These are phyloP conservation scores for Crithidia expoeki DNA, from an alignment of 208 protist genomes.

Conservation along the genomic window DNA sequence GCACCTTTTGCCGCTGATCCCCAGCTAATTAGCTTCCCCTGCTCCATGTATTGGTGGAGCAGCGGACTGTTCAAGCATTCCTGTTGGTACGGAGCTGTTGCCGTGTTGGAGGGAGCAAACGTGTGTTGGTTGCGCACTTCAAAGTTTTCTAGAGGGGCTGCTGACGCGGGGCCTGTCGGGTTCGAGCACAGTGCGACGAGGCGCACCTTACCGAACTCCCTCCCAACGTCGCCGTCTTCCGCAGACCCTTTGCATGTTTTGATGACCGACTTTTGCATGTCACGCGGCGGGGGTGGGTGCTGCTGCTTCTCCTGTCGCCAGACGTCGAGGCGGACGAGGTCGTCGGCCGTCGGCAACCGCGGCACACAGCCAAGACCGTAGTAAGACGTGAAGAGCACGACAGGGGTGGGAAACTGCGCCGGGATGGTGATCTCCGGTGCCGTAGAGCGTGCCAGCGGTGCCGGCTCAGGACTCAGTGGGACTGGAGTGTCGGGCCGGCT, in stretches of 20 bases:
- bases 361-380: conserved; percentile 68
- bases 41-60: conserved; percentile 35
- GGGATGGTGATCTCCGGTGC: conserved; percentile 18
- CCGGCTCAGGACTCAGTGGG: background rate
- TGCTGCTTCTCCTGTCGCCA: conserved; percentile 16
- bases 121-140: conserved; percentile 19
- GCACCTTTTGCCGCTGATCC: conserved; percentile 38
- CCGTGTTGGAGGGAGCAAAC: conserved; percentile 13
- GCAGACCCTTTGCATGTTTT: conserved; percentile 7
- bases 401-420: conserved; percentile 64
- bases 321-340: conserved; percentile 17
- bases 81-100: conserved; percentile 5
- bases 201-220: conserved; percentile 7
- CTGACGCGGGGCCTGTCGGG: conserved; percentile 2
- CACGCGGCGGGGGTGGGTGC: background rate
- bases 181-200: conserved; percentile 12
- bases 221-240: background rate
- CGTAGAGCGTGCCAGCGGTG: conserved; percentile 2
- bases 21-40: conserved; percentile 45
- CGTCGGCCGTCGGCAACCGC: conserved; percentile 38
- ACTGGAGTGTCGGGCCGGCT: conserved; percentile 1
- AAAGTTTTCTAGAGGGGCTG: conserved; percentile 14
- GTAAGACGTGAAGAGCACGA: conserved; percentile 50
- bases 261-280: conserved; percentile 6
- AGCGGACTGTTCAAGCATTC: conserved; percentile 19